Evolutionary conservation across 2,329 filamentous ascomycete species (phyloP).

Genomic region (Xylaria sp.): DNA sequence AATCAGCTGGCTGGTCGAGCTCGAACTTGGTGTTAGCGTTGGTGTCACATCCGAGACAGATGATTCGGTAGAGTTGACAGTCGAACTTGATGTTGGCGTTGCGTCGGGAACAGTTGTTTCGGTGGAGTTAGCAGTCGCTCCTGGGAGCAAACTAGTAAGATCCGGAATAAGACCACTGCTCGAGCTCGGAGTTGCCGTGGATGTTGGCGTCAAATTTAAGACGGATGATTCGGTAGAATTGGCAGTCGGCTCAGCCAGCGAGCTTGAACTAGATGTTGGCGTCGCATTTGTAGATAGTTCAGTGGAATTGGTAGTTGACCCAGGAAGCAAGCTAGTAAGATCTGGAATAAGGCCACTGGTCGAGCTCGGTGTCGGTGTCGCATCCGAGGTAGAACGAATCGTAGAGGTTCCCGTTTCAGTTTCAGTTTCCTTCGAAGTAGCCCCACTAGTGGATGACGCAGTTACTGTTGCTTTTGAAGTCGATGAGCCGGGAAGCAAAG

Average conservation of each 20-base stretch:
- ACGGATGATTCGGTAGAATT: constrained; percentile 20
- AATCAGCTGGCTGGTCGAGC: neutral
- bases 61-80: no score
- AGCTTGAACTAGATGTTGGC: constrained; percentile 23
- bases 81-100: constrained; percentile 29
- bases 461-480: constrained; percentile 22
- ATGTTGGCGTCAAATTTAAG: neutral
- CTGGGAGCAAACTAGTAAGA: constrained; percentile 30
- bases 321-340: constrained; percentile 28
- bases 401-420: neutral
- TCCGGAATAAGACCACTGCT: constrained; percentile 6
- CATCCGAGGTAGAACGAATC: constrained; percentile 10
- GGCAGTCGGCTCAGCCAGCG: constrained; percentile 12
- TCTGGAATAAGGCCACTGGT: constrained; percentile 5
- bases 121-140: constrained; percentile 34
- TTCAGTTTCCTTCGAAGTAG: constrained; percentile 15
- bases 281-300: constrained; percentile 25
- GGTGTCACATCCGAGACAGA: constrained; percentile 15
- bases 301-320: constrained; percentile 34
- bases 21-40: constrained; percentile 31
- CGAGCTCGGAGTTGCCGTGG: constrained; percentile 27
- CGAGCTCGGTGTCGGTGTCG: constrained; percentile 17
- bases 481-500: constrained; percentile 19
- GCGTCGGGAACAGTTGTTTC: constrained; percentile 25
- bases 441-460: constrained; percentile 11